Evolutionary conservation across 352 stramenopile species (phyloP), one percentile per base, ranked within the genome.

Genomic region (Globisporangium nodosum): DNA sequence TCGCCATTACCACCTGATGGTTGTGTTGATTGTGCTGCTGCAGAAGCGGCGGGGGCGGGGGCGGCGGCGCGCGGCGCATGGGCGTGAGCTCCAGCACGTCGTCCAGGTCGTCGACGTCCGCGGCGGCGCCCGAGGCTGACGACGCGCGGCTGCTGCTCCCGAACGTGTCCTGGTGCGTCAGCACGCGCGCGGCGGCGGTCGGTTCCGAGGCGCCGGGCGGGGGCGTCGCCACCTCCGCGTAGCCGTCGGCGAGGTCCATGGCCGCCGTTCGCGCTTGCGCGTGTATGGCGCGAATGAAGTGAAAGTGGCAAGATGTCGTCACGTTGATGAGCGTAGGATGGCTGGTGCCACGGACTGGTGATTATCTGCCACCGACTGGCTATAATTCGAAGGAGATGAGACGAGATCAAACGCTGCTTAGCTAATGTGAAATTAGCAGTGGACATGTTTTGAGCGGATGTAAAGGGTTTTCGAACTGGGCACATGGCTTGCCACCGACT

Each of bases 181-280:
- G 52, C 39, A 54, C 43, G 8, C 39, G 64, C 21, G 66, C 45
- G 2, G 13, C 6, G 1, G 11, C 15, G 4, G 43, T 13, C 40
- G 54, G n/a, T 18, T 27, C 37, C 37, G 37, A 43, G 13, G n/a
- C 55, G 5, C 8, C 33, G 2, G 73, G 73, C 55, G 74, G 78
- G 13, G 74, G 74, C 51, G 74, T 81, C 63, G 71, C 59, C 5
- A 85, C 49, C 49, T 72, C 66, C 5, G 54, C 39, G 62, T 84
- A 84, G 47, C 51, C 33, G 27, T 35, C 43, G 18, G 37, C 37
- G 8, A 43, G 37, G 33, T 37, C 33, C 37, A 43, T 13, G 12
- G 11, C 37, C 37, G 12, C 12, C 12, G 35, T 4, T 13, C 35
- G 35, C 8, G 11, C 37, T 13, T 15, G 13, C 37, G 12, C 8